Evolutionary conservation across 177 flowering plant species (phyloP).

Genomic region (Vitis hybrid): DNA sequence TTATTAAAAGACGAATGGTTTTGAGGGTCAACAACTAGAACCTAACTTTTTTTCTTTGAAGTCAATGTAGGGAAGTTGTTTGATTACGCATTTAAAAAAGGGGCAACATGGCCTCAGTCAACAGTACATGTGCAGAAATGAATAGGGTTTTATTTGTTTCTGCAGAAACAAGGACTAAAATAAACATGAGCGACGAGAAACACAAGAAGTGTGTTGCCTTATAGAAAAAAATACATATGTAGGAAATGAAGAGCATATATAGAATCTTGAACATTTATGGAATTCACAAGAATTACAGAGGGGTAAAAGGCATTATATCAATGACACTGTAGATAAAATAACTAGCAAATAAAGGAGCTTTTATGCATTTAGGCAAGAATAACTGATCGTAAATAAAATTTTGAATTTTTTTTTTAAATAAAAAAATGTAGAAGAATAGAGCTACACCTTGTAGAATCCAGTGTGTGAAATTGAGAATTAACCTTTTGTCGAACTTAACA

Average conservation of each 20-base stretch:
- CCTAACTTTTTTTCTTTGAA: conserved; percentile 21
- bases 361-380: no score
- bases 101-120: conserved; percentile 53
- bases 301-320: no score
- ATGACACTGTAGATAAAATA: no score
- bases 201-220: conserved; percentile 10
- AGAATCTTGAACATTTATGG: no score
- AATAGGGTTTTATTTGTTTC: conserved; percentile 9
- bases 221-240: not conserved
- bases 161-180: conserved; percentile 4
- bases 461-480: no score
- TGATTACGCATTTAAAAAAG: conserved; percentile 26
- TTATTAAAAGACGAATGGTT: conserved; percentile 9
- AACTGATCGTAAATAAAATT: no score
- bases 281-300: no score
- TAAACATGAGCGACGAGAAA: not conserved
- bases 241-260: not conserved
- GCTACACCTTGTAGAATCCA: no score
- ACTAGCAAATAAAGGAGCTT: no score
- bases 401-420: no score
- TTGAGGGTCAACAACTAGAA: conserved; percentile 37
- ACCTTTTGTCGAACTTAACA: no score
- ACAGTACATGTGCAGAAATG: conserved; percentile 53
- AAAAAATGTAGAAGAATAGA: no score
- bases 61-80: conserved; percentile 37